These are phyloP conservation scores for Candida sanyaensis DNA, from an alignment of 1,139 yeast genomes.

Conservation along the genomic window DNA sequence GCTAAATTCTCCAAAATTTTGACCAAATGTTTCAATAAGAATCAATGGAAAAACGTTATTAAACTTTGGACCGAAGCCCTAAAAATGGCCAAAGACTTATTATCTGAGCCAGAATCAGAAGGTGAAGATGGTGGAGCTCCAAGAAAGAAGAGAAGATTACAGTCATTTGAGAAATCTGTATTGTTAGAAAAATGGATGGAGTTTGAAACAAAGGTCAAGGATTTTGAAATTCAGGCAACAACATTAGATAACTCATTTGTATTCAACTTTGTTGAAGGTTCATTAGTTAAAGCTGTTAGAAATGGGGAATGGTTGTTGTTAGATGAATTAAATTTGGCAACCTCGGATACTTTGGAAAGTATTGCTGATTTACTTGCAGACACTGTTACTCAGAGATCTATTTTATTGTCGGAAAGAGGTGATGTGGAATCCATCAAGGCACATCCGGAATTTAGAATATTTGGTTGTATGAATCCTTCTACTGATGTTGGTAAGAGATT, in stretches of 20 bases:
- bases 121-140: constrained; percentile 37
- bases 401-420: constrained; percentile 85
- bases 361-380: constrained; percentile 84
- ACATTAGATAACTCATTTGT: constrained; percentile 76
- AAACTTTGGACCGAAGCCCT: constrained; percentile 85
- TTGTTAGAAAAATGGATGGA: constrained; percentile 65
- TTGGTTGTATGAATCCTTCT: constrained; percentile 99
- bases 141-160: constrained; percentile 66
- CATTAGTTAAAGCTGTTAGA: constrained; percentile 86
- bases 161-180: constrained; percentile 46
- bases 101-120: constrained; percentile 34
- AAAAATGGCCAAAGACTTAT: constrained; percentile 66
- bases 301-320: constrained; percentile 94
- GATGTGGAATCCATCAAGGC: constrained; percentile 88
- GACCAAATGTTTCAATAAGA: constrained; percentile 70
- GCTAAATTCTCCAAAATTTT: constrained; percentile 72
- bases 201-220: constrained; percentile 55
- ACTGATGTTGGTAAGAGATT: constrained; percentile 96
- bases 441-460: constrained; percentile 84
- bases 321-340: constrained; percentile 93
- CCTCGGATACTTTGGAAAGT: constrained; percentile 92
- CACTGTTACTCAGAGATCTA: constrained; percentile 59
- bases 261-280: constrained; percentile 91
- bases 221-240: constrained; percentile 71
- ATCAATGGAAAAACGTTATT: constrained; percentile 83